Conservation (phyloP, 805 yeast species). For the Saccharomycopsis capsularis region DNA sequence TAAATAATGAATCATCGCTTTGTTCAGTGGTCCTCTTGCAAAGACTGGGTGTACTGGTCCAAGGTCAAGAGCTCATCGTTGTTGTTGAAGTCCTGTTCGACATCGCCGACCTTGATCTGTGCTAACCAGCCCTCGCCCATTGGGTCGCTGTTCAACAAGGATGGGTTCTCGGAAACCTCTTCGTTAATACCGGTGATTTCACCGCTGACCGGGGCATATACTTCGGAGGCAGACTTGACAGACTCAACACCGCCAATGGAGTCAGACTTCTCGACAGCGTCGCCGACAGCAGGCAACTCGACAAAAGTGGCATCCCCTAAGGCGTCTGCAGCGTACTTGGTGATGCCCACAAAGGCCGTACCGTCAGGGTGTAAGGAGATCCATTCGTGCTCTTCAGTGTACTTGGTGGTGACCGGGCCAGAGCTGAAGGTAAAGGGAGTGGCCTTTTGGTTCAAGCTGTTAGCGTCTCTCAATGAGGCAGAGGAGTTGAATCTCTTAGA, state of each 20-base stretch:
- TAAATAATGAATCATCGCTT: too few relatives aligned
- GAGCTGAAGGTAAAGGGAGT: conserved; percentile 17
- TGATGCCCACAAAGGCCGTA: conserved; percentile 80
- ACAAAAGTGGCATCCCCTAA: conserved; percentile 94
- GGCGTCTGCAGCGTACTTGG: conserved; percentile 92
- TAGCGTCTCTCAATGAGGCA: conserved; percentile 4
- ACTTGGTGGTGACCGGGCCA: conserved; percentile 39
- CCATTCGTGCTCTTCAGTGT: conserved; percentile 94
- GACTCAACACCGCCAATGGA: conserved; percentile 89
- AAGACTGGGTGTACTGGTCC: conserved; percentile 48
- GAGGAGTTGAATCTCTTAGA: conserved; percentile 19
- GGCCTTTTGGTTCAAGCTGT: conserved; percentile 13
- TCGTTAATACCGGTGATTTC: conserved; percentile 67
- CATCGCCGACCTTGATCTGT: conserved; percentile 53
- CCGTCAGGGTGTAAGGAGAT: conserved; percentile 79
- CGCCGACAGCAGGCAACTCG: conserved; percentile 76
- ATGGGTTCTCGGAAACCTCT: conserved; percentile 60
- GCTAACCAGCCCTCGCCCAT: conserved; percentile 93
- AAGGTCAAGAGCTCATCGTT: conserved; percentile 44
- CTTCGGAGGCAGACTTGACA: conserved; percentile 90
- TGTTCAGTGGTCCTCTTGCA: conserved; percentile 49
- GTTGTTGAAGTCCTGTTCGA: conserved; percentile 35
- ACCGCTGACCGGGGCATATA: conserved; percentile 82
- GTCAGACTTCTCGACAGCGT: conserved; percentile 60
- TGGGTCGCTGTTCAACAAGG: conserved; percentile 79